phyloP scores from a whole-genome alignment of 2,329 filamentous ascomycete genomes.

The Apiospora arundinis region DNA sequence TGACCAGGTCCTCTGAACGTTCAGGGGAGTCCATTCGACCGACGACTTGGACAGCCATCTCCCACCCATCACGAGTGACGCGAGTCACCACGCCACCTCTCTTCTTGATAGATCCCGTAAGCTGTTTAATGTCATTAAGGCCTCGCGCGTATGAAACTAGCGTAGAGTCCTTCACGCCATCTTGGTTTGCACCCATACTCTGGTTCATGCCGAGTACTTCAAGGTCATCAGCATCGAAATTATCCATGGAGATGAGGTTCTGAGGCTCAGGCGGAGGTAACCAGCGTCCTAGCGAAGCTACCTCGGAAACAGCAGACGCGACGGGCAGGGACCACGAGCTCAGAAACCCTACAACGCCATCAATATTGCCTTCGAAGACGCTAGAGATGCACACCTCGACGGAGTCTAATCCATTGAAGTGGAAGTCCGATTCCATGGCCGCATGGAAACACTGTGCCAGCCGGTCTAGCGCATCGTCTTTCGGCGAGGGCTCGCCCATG shows the following conservation, averaged over 20 bases:
- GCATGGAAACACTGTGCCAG: conserved; percentile 75
- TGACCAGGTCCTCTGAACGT: conserved; percentile 75
- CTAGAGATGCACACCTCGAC: conserved; percentile 84
- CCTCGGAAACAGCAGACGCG: conserved; percentile 78
- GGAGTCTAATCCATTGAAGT: conserved; percentile 75
- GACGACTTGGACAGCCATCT: conserved; percentile 83
- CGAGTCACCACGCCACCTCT: conserved; percentile 41
- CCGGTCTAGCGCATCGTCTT: conserved; percentile 75
- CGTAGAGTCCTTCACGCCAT: conserved; percentile 79
- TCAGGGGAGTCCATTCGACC: conserved; percentile 78
- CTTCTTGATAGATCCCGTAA: conserved; percentile 44
- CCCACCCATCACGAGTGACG: conserved; percentile 76
- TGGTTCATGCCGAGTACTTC: conserved; percentile 77
- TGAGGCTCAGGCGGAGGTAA: conserved; percentile 65
- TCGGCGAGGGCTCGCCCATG: conserved; percentile 45
- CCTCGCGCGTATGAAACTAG: conserved; percentile 77
- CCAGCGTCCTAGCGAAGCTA: conserved; percentile 86
- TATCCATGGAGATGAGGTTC: conserved; percentile 63
- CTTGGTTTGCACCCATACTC: conserved; percentile 59
- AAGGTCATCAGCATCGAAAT: conserved; percentile 82
- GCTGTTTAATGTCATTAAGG: conserved; percentile 62
- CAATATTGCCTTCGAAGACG: conserved; percentile 81
- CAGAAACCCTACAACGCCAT: conserved; percentile 76
- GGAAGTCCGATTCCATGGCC: conserved; percentile 72
- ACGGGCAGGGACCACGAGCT: conserved; percentile 82